Conservation (phyloP, 805 yeast species). For the Nakazawaea pomicola region DNA sequence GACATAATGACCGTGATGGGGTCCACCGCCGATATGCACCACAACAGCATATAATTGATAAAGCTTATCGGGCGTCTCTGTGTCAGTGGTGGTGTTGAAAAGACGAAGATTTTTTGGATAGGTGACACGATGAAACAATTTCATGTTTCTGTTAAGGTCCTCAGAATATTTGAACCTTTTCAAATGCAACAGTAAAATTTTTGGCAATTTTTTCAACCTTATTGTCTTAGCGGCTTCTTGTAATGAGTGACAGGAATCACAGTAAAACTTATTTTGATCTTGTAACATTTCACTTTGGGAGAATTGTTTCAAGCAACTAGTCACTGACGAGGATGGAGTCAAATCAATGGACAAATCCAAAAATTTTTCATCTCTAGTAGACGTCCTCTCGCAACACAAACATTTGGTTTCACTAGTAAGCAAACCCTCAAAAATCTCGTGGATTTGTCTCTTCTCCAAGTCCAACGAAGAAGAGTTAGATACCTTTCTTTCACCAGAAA, state of each 20-base stretch:
- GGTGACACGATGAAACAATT: slow-evolving; percentile 77
- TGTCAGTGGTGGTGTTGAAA: slow-evolving; percentile 59
- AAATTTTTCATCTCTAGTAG: slow-evolving; percentile 80
- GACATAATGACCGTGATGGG: slow-evolving; percentile 96
- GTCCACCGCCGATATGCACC: slow-evolving; percentile 96
- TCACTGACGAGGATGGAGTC: slow-evolving; percentile 66
- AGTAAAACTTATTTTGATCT: slow-evolving; percentile 86
- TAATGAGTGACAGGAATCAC: slow-evolving; percentile 83
- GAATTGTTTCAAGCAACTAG: slow-evolving; percentile 76
- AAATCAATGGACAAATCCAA: slow-evolving; percentile 84
- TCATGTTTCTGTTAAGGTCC: slow-evolving; percentile 71
- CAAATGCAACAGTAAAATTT: slow-evolving; percentile 73
- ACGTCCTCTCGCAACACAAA: slow-evolving; percentile 77
- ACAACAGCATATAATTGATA: slow-evolving; percentile 85
- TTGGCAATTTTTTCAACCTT: slow-evolving; percentile 73
- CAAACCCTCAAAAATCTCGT: slow-evolving; percentile 75
- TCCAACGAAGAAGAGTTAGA: slow-evolving; percentile 10
- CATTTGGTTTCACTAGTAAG: slow-evolving; percentile 87
- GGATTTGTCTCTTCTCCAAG: slow-evolving; percentile 43
- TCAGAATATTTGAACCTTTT: slow-evolving; percentile 93
- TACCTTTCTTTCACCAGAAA: neutral
- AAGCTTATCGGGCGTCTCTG: slow-evolving; percentile 45
- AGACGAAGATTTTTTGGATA: slow-evolving; percentile 73
- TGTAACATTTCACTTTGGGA: slow-evolving; percentile 81
- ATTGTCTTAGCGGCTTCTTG: slow-evolving; percentile 94